phyloP scores from a whole-genome alignment of 371 early-diverging fungal genomes.

The Capillidium rhysosporum region DNA sequence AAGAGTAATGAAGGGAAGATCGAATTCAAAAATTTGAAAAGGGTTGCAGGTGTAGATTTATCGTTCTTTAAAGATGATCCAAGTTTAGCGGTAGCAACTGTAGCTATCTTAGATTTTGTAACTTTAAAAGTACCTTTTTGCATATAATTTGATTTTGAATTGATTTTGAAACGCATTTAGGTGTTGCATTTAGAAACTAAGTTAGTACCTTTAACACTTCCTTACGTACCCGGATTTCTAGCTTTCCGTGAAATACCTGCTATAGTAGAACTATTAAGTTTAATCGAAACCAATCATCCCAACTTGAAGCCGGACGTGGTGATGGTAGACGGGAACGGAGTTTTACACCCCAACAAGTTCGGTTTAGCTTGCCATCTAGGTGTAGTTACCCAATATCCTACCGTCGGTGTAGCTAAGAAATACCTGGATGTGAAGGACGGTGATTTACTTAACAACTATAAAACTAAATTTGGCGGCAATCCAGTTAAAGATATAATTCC shows the following conservation, averaged over 20 bases:
- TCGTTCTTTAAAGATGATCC: slow-evolving; percentile 43
- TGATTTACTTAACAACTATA: slow-evolving; percentile 7
- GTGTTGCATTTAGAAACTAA: slow-evolving; percentile 27
- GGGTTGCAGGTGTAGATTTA: slow-evolving; percentile 67
- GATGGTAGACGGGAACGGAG: slow-evolving; percentile 81
- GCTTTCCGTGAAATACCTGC: slow-evolving; percentile 72
- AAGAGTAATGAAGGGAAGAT: no score
- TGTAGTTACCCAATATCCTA: slow-evolving; percentile 39
- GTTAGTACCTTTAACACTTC: slow-evolving; percentile 33
- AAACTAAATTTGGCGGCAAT: background rate
- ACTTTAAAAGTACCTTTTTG: slow-evolving; percentile 16
- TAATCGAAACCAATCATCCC: slow-evolving; percentile 22
- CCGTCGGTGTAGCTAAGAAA: slow-evolving; percentile 80
- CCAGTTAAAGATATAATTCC: no score
- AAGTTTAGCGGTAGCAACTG: slow-evolving; percentile 48
- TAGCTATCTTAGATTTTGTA: slow-evolving; percentile 46
- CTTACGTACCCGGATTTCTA: slow-evolving; percentile 72
- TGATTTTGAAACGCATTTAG: slow-evolving; percentile 12
- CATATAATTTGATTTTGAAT: slow-evolving; percentile 6
- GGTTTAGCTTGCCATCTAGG: slow-evolving; percentile 83
- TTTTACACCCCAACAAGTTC: slow-evolving; percentile 64
- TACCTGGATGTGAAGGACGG: slow-evolving; percentile 44
- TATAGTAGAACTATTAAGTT: slow-evolving; percentile 25
- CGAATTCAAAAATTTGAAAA: slow-evolving; percentile 18
- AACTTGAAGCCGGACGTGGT: slow-evolving; percentile 49